A percentile compares a stretch with the other conserved stretches of the same genome.
Conservation (phyloP, 2,329 filamentous ascomycete genomes). For the Clarireedia paspali region DNA sequence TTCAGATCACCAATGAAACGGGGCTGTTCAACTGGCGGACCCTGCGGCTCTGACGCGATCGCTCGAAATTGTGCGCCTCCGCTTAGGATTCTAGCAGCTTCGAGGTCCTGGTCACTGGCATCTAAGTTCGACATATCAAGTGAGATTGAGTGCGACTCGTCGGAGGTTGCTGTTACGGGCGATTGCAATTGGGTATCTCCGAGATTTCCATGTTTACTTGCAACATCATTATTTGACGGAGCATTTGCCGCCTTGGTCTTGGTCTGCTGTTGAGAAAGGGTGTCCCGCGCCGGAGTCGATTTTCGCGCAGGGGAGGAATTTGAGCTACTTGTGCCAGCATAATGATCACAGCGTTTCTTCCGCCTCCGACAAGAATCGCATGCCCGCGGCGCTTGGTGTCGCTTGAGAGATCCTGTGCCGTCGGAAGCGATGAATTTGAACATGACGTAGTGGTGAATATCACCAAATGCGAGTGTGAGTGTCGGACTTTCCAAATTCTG, state of each 20-base stretch:
- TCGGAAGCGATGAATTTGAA: slow-evolving; percentile 53
- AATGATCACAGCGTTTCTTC: slow-evolving; percentile 35
- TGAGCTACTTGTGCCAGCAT: slow-evolving; percentile 2
- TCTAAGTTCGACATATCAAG: not conserved
- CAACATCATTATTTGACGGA: not conserved
- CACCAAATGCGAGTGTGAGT: not conserved
- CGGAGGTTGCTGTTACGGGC: too few relatives aligned
- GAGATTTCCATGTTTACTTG: not conserved
- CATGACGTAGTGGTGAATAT: slow-evolving; percentile 17
- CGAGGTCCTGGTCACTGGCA: slow-evolving; percentile 7
- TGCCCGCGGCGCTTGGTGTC: slow-evolving; percentile 52
- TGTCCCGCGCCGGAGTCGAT: not conserved
- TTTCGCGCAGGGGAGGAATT: not conserved
- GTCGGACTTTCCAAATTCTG: not conserved
- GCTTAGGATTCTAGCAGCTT: slow-evolving; percentile 9
- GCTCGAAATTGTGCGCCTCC: slow-evolving; percentile 3
- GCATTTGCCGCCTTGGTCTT: not conserved
- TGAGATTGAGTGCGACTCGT: not conserved
- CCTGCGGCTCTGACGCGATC: not conserved
- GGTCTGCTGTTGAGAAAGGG: not conserved
- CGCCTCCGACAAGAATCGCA: slow-evolving; percentile 43
- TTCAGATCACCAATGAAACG: slow-evolving; percentile 53
- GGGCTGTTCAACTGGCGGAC: slow-evolving; percentile 1
- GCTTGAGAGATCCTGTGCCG: slow-evolving; percentile 41
- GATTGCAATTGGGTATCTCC: not conserved